Percentiles rank a stretch among this genome's conserved stretches.
These are phyloP conservation scores for Pseudozyma sp. DNA, from an alignment of 1,284 basidiomycete genomes.

Conservation along the genomic window DNA sequence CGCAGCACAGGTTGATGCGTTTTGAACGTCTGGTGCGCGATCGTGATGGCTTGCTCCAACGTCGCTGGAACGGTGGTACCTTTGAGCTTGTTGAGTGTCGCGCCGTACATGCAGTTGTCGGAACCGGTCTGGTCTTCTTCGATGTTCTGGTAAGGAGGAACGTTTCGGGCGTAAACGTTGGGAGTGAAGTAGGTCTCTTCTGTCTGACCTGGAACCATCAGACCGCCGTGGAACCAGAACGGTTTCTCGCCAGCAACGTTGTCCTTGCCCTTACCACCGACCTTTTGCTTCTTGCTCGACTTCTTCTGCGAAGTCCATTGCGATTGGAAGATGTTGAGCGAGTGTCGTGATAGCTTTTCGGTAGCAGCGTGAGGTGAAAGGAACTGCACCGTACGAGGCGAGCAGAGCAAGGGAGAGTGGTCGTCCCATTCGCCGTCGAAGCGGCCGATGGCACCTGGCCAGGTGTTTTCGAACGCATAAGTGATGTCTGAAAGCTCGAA, in stretches of 20 bases:
- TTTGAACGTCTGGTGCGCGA: conserved; percentile 34
- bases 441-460: conserved; percentile 40
- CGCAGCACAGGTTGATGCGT: conserved; percentile 12
- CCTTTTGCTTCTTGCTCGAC: not conserved
- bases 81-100: conserved; percentile 39
- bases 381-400: conserved; percentile 38
- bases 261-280: conserved; percentile 13
- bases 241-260: conserved; percentile 33
- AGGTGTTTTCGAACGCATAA: conserved; percentile 46
- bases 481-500: conserved; percentile 36
- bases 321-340: conserved; percentile 27
- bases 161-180: conserved; percentile 37
- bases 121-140: conserved; percentile 17
- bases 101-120: conserved; percentile 36
- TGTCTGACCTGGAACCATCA: conserved; percentile 11
- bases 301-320: not conserved
- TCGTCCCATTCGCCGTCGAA: conserved; percentile 48
- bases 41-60: conserved; percentile 18
- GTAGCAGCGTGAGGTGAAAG: conserved; percentile 31
- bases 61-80: conserved; percentile 16
- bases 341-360: conserved; percentile 27
- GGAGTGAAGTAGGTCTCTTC: conserved; percentile 38
- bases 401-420: conserved; percentile 35
- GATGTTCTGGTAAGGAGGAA: conserved; percentile 26
- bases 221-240: conserved; percentile 45